Evolutionary conservation across 169 alveolate genomes (phyloP).

Genomic region (Plasmodium coatneyi): DNA sequence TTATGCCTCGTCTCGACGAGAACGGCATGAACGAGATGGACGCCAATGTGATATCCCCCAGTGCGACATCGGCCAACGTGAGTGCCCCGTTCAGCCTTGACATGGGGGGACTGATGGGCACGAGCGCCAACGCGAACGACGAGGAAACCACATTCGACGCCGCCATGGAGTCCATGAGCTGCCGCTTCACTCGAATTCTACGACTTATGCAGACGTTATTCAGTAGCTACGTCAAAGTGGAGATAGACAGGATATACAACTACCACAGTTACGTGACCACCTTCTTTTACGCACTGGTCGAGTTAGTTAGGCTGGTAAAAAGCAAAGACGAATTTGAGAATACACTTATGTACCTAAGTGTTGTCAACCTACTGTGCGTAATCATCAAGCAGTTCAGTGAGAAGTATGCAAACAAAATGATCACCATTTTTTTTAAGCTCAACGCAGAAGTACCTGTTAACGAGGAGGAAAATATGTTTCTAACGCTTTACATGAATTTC

Average conservation of each 20-base stretch:
- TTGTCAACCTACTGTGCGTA: constrained; percentile 44
- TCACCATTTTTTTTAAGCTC: constrained; percentile 46
- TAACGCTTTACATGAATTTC: constrained; percentile 38
- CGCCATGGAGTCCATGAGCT: not conserved
- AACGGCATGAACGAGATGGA: not conserved
- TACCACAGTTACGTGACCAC: constrained; percentile 15
- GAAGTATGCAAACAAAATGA: constrained; percentile 15
- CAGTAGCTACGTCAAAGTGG: constrained; percentile 30
- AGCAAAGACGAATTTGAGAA: constrained; percentile 13
- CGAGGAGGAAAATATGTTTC: constrained; percentile 43
- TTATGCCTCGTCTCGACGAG: not conserved
- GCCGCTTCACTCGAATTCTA: not conserved
- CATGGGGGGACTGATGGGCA: not conserved
- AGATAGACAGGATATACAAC: constrained; percentile 28
- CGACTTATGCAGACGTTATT: not conserved
- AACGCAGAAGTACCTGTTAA: constrained; percentile 30
- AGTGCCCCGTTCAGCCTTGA: not conserved
- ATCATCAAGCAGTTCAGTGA: constrained; percentile 10
- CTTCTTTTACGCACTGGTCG: constrained; percentile 38
- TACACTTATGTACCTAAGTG: constrained; percentile 3
- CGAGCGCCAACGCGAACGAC: not conserved
- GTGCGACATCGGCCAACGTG: not conserved
- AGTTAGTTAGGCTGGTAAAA: constrained; percentile 20
- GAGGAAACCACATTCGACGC: not conserved
- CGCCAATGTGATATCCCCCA: not conserved